phyloP scores from a whole-genome alignment of 768 basidiomycete genomes.

The Hericium erinaceus region DNA sequence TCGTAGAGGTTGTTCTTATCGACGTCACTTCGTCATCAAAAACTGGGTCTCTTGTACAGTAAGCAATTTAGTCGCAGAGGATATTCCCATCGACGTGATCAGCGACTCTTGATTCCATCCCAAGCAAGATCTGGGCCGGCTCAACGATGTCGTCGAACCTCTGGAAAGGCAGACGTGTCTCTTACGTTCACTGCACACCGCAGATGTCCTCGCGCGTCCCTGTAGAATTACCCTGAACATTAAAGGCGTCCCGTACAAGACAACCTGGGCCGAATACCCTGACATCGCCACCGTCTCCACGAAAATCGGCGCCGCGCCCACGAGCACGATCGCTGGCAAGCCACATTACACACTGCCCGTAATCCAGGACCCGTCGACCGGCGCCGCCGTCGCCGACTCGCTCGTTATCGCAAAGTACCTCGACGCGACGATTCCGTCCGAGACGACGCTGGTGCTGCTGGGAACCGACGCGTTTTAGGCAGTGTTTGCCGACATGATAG shows the following conservation, averaged over 20 bases:
- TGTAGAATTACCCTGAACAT: background rate
- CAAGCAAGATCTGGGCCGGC: slow-evolving; percentile 16
- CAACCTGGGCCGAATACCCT: background rate
- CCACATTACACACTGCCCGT: slow-evolving; percentile 12
- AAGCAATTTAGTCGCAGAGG: too few species aligned
- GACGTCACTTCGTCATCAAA: too few species aligned
- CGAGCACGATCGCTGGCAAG: background rate
- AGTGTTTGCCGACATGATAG: background rate
- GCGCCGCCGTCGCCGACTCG: slow-evolving; percentile 12
- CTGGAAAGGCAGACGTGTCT: slow-evolving; percentile 21
- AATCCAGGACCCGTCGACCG: slow-evolving; percentile 9
- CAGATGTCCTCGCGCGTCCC: background rate
- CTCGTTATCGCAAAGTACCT: slow-evolving; percentile 11
- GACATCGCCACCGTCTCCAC: background rate
- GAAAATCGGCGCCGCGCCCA: background rate
- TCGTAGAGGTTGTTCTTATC: too few species aligned
- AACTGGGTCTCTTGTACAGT: too few species aligned
- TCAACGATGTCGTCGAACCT: slow-evolving; percentile 27
- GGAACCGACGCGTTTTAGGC: slow-evolving; percentile 4
- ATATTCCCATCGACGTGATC: too few species aligned
- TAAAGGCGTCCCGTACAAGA: background rate
- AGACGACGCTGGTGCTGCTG: slow-evolving; percentile 4
- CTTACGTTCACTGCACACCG: background rate
- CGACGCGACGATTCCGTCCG: slow-evolving; percentile 10
- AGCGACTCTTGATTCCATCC: slow-evolving; percentile 12